A percentile compares a stretch with the other conserved stretches of the same genome.
Evolutionary conservation across 1,284 basidiomycete species (phyloP).

Genomic region (Moesziomyces aphidis): DNA sequence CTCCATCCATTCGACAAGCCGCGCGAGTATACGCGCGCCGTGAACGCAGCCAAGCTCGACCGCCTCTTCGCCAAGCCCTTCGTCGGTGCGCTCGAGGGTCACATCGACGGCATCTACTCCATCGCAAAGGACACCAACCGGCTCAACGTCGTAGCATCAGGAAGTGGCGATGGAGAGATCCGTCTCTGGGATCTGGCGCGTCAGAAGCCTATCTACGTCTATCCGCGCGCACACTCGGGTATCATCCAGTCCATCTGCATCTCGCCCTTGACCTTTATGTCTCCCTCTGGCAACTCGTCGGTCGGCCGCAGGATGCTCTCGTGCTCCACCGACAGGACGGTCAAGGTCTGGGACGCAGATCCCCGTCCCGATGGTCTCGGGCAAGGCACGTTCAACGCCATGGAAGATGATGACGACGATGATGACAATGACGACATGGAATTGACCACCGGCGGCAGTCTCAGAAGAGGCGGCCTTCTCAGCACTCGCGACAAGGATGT

Average conservation of each 20-base stretch:
- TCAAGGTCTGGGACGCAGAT: constrained; percentile 86
- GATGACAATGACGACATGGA: constrained; percentile 56
- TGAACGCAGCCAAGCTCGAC: constrained; percentile 96
- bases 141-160: constrained; percentile 86
- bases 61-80: constrained; percentile 98
- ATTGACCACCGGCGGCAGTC: constrained; percentile 52
- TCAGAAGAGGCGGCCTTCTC: constrained; percentile 52
- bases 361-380: constrained; percentile 65
- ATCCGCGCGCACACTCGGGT: constrained; percentile 87
- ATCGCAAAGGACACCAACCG: constrained; percentile 82
- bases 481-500: constrained; percentile 53
- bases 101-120: constrained; percentile 93
- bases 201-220: constrained; percentile 76
- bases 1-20: constrained; percentile 94
- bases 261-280: constrained; percentile 73
- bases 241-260: constrained; percentile 83
- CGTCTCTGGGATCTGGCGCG: constrained; percentile 87
- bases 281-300: constrained; percentile 52
- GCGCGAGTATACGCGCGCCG: constrained; percentile 90
- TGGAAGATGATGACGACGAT: constrained; percentile 63
- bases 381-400: constrained; percentile 58
- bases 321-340: constrained; percentile 88
- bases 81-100: constrained; percentile 88
- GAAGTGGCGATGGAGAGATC: constrained; percentile 94
- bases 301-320: constrained; percentile 78